Conservation (phyloP, 768 basidiomycete genomes). For the Galerina sulciceps region DNA sequence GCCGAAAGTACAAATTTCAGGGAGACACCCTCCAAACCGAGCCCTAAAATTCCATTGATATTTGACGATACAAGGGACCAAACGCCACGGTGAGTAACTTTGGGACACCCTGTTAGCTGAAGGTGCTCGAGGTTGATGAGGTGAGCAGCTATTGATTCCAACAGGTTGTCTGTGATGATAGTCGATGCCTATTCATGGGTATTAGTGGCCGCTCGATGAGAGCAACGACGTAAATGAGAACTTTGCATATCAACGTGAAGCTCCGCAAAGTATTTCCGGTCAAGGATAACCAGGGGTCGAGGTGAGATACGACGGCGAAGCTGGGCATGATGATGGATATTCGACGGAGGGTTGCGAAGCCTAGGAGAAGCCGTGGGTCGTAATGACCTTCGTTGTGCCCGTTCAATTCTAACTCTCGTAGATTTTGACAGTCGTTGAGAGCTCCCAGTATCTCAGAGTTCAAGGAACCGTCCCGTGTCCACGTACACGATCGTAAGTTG, state of each 20-base stretch:
- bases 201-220: not conserved
- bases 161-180: slow-evolving; percentile 58
- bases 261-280: slow-evolving; percentile 52
- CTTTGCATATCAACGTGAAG: slow-evolving; percentile 76
- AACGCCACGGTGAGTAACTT: slow-evolving; percentile 66
- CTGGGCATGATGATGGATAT: slow-evolving; percentile 82
- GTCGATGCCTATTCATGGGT: slow-evolving; percentile 48
- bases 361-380: slow-evolving; percentile 51
- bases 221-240: slow-evolving; percentile 20
- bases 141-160: slow-evolving; percentile 53
- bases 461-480: slow-evolving; percentile 82
- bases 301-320: slow-evolving; percentile 47
- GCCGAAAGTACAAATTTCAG: slow-evolving; percentile 52
- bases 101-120: slow-evolving; percentile 69
- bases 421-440: slow-evolving; percentile 41
- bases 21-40: slow-evolving; percentile 69
- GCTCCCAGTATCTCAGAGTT: slow-evolving; percentile 61
- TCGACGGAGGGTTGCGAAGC: slow-evolving; percentile 54
- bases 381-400: slow-evolving; percentile 64
- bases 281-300: slow-evolving; percentile 54
- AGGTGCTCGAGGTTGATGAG: slow-evolving; percentile 59
- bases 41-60: slow-evolving; percentile 47
- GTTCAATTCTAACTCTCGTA: slow-evolving; percentile 73
- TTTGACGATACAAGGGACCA: slow-evolving; percentile 52
- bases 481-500: slow-evolving; percentile 66